Conservation (phyloP, 1,139 yeast genomes). For the Candida dubliniensis region DNA sequence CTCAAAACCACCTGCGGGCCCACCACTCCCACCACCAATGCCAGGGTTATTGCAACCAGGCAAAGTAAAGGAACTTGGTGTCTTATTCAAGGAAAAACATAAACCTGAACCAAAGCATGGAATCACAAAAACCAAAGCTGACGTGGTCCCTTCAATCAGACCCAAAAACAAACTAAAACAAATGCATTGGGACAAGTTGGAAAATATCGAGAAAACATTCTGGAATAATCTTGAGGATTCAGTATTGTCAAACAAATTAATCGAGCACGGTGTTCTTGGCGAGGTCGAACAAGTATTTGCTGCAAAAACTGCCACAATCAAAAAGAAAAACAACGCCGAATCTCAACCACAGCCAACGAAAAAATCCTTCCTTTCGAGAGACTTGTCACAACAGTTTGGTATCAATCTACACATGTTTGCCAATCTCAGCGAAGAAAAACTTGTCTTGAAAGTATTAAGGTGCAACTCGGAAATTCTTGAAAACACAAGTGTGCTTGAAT, state of each 20-base stretch:
- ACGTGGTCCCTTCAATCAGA: slow-evolving; percentile 26
- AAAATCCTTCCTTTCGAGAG: slow-evolving; percentile 69
- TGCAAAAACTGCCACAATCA: slow-evolving; percentile 53
- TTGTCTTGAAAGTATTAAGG: slow-evolving; percentile 62
- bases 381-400: slow-evolving; percentile 82
- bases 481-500: slow-evolving; percentile 75
- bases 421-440: slow-evolving; percentile 56
- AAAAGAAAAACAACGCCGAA: slow-evolving; percentile 27
- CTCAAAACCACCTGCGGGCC: too few species aligned
- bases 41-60: slow-evolving; percentile 3
- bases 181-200: slow-evolving; percentile 92
- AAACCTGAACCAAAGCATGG: neutral
- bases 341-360: slow-evolving; percentile 32
- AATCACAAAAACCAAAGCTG: slow-evolving; percentile 1
- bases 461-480: slow-evolving; percentile 73
- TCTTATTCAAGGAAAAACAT: neutral
- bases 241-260: slow-evolving; percentile 52
- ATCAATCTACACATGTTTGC: slow-evolving; percentile 86
- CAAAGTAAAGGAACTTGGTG: neutral
- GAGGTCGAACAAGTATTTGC: slow-evolving; percentile 82
- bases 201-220: slow-evolving; percentile 68
- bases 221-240: slow-evolving; percentile 67
- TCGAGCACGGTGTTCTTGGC: slow-evolving; percentile 68
- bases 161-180: slow-evolving; percentile 77
- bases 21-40: neutral